phyloP scores from a whole-genome alignment of 2,329 filamentous ascomycete genomes.

The Coniella lustricola region DNA sequence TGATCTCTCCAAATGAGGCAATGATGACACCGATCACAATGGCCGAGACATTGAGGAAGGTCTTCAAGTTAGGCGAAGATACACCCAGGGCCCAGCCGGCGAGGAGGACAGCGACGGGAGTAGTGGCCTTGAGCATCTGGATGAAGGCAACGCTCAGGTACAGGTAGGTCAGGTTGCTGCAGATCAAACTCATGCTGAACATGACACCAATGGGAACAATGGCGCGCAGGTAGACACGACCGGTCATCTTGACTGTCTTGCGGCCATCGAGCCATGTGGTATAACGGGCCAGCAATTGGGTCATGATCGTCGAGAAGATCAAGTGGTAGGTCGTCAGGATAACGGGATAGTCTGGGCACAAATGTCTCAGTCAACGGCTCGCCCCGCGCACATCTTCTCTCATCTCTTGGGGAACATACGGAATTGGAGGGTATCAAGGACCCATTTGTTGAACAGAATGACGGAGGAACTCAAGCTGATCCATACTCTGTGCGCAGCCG shows the following conservation, averaged over 20 bases:
- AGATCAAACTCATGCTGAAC: slow-evolving; percentile 94
- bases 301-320: slow-evolving; percentile 87
- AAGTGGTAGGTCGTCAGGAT: slow-evolving; percentile 96
- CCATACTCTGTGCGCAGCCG: slow-evolving; percentile 61
- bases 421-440: slow-evolving; percentile 80
- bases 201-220: slow-evolving; percentile 93
- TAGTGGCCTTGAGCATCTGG: slow-evolving; percentile 99
- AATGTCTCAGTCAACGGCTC: slow-evolving; percentile 22
- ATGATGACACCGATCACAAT: slow-evolving; percentile 94
- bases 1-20: slow-evolving; percentile 90
- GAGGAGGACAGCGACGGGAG: slow-evolving; percentile 85
- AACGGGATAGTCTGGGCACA: slow-evolving; percentile 55
- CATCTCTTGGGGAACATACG: slow-evolving; percentile 43
- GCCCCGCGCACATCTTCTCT: neutral
- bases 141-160: slow-evolving; percentile 96
- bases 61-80: slow-evolving; percentile 74
- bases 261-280: slow-evolving; percentile 86
- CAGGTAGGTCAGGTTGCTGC: slow-evolving; percentile 90
- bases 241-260: slow-evolving; percentile 96
- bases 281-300: slow-evolving; percentile 84
- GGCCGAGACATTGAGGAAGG: slow-evolving; percentile 85
- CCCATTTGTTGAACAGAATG: slow-evolving; percentile 99
- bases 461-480: slow-evolving; percentile 88
- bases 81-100: slow-evolving; percentile 85
- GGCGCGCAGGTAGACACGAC: slow-evolving; percentile 82